These are phyloP conservation scores for Vaccinium darrowii DNA, from an alignment of 148 eudicot genomes.

Conservation along the genomic window DNA sequence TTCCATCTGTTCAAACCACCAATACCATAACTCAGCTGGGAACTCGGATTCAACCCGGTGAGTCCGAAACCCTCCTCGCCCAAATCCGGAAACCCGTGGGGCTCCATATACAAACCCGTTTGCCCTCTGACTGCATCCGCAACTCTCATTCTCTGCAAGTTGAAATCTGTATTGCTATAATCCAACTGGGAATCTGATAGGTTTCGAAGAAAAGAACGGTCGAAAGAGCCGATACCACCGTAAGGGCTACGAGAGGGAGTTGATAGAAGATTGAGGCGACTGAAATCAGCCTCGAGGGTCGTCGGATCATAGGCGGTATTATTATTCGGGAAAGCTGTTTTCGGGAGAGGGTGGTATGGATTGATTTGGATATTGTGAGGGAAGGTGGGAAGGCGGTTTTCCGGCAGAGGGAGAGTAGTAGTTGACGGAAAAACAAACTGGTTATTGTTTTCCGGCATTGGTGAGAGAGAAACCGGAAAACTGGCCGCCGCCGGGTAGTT, in stretches of 20 bases:
- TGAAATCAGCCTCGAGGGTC: neutral
- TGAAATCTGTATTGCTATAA: neutral
- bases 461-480: neutral
- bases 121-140: slow-evolving; percentile 14
- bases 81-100: neutral
- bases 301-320: neutral
- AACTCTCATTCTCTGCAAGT: slow-evolving; percentile 20
- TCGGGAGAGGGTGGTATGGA: neutral
- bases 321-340: neutral
- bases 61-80: neutral
- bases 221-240: neutral
- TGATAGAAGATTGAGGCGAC: neutral
- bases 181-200: neutral
- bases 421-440: neutral
- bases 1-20: neutral
- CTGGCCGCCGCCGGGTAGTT: too few relatives aligned
- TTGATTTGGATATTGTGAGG: neutral
- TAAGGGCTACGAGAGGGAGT: neutral
- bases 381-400: neutral
- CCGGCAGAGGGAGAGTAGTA: neutral
- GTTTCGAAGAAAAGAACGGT: neutral
- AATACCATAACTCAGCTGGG: neutral
- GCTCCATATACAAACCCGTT: neutral
- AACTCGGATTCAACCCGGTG: neutral
- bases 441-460: neutral